Evolutionary conservation across 73 alveolate species (phyloP).

Genomic region (Effrenium voratum): DNA sequence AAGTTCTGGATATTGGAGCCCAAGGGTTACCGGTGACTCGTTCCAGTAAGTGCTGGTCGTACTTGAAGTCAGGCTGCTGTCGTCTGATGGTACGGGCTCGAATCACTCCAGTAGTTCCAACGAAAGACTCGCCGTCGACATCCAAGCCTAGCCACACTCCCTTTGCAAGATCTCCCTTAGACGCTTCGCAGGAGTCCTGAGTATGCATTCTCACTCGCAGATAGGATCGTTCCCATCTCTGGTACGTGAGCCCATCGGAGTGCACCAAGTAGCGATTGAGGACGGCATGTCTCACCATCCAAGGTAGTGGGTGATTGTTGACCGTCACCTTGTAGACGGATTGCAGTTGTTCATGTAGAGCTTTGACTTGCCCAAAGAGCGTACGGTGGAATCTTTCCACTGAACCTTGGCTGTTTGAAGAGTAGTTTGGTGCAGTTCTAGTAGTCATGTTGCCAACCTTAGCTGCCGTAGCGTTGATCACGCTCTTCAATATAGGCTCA

Average conservation of each 20-base stretch:
- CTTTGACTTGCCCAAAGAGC: neutral
- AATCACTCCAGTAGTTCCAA: neutral
- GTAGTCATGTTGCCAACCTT: neutral
- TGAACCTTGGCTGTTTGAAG: neutral
- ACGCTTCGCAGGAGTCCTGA: neutral
- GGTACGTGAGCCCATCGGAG: neutral
- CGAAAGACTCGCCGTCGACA: neutral
- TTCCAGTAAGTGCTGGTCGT: too few relatives aligned
- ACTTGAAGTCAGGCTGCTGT: too few relatives aligned
- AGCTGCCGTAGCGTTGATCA: neutral
- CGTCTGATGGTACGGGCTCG: neutral
- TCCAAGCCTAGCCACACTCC: conserved; percentile 1
- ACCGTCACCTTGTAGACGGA: neutral
- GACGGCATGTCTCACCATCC: neutral
- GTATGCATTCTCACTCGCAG: neutral
- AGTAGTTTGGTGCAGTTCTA: neutral
- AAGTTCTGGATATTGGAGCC: too few relatives aligned
- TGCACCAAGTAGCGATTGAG: neutral
- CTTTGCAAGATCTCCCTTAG: neutral
- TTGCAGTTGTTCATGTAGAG: neutral
- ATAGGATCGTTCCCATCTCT: neutral
- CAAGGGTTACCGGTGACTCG: too few relatives aligned
- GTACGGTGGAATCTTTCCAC: neutral
- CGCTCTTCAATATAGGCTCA: neutral
- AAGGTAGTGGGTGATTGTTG: neutral